Evolutionary conservation across 1,284 basidiomycete genomes (phyloP).

Genomic region (Thelephora terrestris): DNA sequence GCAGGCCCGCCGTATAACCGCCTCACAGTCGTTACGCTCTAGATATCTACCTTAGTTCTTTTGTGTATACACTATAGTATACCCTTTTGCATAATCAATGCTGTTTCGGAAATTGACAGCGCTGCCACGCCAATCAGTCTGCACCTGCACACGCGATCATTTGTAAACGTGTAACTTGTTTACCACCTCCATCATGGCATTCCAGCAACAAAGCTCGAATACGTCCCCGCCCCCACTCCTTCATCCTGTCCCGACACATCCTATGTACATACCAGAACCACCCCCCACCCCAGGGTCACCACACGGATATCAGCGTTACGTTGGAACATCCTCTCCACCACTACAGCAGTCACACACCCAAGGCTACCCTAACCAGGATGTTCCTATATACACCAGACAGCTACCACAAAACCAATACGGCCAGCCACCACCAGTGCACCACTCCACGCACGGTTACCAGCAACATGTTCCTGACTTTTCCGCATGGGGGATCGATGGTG

Average conservation of each 20-base stretch:
- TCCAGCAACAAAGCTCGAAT: neutral
- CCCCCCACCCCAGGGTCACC: slow-evolving; percentile 72
- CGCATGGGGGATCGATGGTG: slow-evolving; percentile 82
- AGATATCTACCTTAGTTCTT: too few species aligned
- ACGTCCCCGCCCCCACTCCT: slow-evolving; percentile 63
- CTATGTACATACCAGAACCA: slow-evolving; percentile 82
- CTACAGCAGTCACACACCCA: slow-evolving; percentile 21
- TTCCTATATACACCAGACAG: neutral
- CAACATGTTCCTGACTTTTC: slow-evolving; percentile 40
- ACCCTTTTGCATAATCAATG: too few species aligned
- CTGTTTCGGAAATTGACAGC: too few species aligned
- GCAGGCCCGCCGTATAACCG: too few species aligned
- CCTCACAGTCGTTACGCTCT: too few species aligned
- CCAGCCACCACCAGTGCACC: slow-evolving; percentile 20
- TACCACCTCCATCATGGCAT: neutral
- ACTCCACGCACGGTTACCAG: slow-evolving; percentile 13
- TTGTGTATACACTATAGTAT: too few species aligned
- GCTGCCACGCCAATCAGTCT: too few species aligned
- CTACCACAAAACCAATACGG: slow-evolving; percentile 2
- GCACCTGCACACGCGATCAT: too few species aligned
- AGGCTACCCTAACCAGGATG: neutral
- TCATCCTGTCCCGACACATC: slow-evolving; percentile 85
- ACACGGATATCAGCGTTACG: slow-evolving; percentile 67
- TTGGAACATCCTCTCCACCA: slow-evolving; percentile 40
- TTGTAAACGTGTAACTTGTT: too few species aligned